These are phyloP conservation scores for Yamadazyma kanchanaburiensis DNA, from an alignment of 1,139 yeast genomes.

Conservation along the genomic window DNA sequence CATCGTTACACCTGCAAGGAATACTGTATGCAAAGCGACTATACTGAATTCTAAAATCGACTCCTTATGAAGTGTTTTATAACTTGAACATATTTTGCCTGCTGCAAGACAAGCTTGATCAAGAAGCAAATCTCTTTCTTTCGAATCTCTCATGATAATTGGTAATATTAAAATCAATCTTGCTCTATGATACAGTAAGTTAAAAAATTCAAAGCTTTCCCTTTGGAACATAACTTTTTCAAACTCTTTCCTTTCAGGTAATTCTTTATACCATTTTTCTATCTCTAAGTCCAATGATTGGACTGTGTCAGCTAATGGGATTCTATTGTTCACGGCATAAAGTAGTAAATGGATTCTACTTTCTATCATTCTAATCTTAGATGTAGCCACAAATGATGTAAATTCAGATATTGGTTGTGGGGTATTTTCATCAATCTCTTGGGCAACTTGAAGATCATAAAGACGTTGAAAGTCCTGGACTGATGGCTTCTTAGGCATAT, in stretches of 20 bases:
- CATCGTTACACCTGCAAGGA: conserved; percentile 14
- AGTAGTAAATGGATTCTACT: conserved; percentile 12
- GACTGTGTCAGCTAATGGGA: conserved; percentile 12
- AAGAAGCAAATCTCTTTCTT: conserved; percentile 6
- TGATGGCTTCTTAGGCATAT: conserved; percentile 7
- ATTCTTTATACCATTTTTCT: conserved; percentile 8
- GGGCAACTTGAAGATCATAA: conserved; percentile 10
- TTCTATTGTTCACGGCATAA: conserved; percentile 9
- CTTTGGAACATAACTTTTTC: conserved; percentile 8
- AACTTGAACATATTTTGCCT: conserved; percentile 12
- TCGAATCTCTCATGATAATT: conserved; percentile 8
- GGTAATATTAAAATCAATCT: conserved; percentile 11
- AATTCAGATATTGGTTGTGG: conserved; percentile 10
- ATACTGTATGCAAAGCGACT: conserved; percentile 12
- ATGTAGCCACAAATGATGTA: conserved; percentile 11
- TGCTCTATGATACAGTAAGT: conserved; percentile 14
- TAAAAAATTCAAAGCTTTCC: conserved; percentile 13
- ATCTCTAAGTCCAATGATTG: conserved; percentile 9
- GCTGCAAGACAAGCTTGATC: conserved; percentile 15
- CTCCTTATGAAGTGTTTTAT: conserved; percentile 11
- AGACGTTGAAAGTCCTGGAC: conserved; percentile 7
- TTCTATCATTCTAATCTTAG: conserved; percentile 12
- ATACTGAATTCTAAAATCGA: conserved; percentile 14
- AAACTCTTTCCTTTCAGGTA: conserved; percentile 10
- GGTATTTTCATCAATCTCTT: conserved; percentile 5